phyloP scores from a whole-genome alignment of 192 early-diverging fungal genomes.

The Chytriomyces sp. region DNA sequence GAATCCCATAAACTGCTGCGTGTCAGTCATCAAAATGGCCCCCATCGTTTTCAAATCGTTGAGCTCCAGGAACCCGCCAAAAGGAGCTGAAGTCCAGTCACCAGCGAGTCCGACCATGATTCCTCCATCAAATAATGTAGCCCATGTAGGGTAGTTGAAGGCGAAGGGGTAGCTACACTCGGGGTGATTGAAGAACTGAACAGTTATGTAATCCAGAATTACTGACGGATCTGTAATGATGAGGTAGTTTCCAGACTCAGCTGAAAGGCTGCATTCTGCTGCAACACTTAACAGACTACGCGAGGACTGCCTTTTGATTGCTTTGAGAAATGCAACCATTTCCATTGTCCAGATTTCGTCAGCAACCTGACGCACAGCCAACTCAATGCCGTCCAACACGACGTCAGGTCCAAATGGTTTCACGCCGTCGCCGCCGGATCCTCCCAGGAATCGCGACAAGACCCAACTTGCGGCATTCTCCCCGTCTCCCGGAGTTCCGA shows the following conservation, averaged over 20 bases:
- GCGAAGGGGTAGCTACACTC: conserved; percentile 9
- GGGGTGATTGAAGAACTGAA: conserved; percentile 30
- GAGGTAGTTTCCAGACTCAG: too few relatives aligned
- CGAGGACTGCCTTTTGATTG: too few relatives aligned
- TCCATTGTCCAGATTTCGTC: too few relatives aligned
- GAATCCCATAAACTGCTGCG: conserved; percentile 10
- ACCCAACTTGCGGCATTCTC: background rate
- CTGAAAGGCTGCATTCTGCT: too few relatives aligned
- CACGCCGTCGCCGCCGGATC: background rate
- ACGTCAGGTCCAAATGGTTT: conserved; percentile 24
- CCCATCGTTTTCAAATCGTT: background rate
- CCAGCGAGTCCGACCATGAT: conserved; percentile 11
- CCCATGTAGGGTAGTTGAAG: conserved; percentile 17
- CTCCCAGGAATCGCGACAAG: conserved; percentile 15
- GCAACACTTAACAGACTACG: too few relatives aligned
- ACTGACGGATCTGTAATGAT: background rate
- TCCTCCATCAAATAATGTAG: background rate
- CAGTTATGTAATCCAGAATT: conserved; percentile 10
- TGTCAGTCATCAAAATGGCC: background rate
- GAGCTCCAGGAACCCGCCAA: conserved; percentile 7
- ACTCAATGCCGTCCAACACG: conserved; percentile 19
- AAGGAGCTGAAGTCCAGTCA: background rate
- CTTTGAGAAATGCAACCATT: too few relatives aligned
- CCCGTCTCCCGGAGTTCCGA: conserved; percentile 7
- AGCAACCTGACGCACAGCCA: too few relatives aligned